phyloP scores from a whole-genome alignment of 1,284 basidiomycete genomes.

The Cryptococcus sp. region DNA sequence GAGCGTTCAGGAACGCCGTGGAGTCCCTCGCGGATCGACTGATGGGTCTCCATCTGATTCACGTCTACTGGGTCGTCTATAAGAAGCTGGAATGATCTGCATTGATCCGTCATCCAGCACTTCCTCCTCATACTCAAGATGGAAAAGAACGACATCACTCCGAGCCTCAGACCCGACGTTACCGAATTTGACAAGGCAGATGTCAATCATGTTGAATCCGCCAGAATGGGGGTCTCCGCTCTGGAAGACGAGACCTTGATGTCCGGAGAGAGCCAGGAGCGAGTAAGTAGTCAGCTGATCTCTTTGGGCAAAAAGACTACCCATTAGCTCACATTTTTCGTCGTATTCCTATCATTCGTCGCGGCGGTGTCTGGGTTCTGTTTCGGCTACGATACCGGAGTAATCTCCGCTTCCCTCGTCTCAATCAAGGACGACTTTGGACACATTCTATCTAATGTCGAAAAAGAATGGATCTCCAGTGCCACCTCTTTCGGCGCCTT shows the following conservation, averaged over 20 bases:
- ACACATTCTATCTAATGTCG: conserved; percentile 57
- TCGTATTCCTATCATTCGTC: conserved; percentile 20
- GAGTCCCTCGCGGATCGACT: no score
- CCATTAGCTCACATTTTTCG: conserved; percentile 24
- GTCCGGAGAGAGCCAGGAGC: conserved; percentile 24
- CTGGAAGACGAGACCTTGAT: conserved; percentile 18
- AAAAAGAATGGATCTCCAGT: conserved; percentile 76
- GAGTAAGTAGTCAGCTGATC: conserved; percentile 11
- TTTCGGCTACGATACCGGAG: conserved; percentile 39
- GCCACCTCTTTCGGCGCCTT: conserved; percentile 71
- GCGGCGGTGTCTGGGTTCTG: conserved; percentile 38
- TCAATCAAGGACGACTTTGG: conserved; percentile 67
- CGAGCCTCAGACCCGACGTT: no score
- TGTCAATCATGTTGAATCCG: conserved; percentile 18
- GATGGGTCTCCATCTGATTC: no score
- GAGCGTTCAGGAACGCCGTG: no score
- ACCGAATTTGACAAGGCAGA: conserved; percentile 22
- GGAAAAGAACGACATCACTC: no score
- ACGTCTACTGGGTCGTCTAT: no score
- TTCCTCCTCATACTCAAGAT: no score
- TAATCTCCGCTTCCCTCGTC: conserved; percentile 58
- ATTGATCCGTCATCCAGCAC: no score
- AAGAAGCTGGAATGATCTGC: no score
- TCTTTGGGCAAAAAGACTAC: neutral
- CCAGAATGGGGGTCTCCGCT: conserved; percentile 5